These are phyloP conservation scores for Heliamphora exappendiculata DNA, from an alignment of 148 eudicot species.

Conservation along the genomic window DNA sequence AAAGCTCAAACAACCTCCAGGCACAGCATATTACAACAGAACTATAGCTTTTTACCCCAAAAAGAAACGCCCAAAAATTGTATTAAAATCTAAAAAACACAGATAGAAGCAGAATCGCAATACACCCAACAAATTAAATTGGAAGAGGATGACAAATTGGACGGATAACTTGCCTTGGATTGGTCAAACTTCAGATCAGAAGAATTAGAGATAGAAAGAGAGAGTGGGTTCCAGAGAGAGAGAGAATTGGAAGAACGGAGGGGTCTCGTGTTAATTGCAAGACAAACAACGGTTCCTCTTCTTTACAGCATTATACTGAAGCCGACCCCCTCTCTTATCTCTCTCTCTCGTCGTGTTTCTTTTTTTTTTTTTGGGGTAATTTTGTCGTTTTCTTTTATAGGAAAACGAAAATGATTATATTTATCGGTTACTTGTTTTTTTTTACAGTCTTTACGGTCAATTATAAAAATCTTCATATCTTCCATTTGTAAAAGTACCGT, in stretches of 20 bases:
- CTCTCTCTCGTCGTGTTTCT: not conserved
- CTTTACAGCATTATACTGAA: not conserved
- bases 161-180: slow-evolving; percentile 2
- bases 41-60: not conserved
- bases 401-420: not conserved
- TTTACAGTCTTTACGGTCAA: too few species aligned
- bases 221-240: not conserved
- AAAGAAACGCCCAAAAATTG: not conserved
- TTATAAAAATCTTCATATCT: too few species aligned
- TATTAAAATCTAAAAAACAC: not conserved
- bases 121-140: not conserved
- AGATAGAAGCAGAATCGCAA: too few species aligned
- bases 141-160: not conserved
- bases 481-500: too few species aligned
- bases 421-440: too few species aligned
- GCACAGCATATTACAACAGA: too few species aligned
- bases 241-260: not conserved
- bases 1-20: not conserved
- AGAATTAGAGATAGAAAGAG: not conserved
- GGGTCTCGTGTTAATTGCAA: not conserved
- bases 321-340: not conserved
- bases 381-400: not conserved
- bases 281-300: not conserved
- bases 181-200: not conserved
- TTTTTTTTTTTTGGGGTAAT: too few species aligned